Conservation (phyloP, 352 stramenopile species). For the Globisporangium splendens region DNA sequence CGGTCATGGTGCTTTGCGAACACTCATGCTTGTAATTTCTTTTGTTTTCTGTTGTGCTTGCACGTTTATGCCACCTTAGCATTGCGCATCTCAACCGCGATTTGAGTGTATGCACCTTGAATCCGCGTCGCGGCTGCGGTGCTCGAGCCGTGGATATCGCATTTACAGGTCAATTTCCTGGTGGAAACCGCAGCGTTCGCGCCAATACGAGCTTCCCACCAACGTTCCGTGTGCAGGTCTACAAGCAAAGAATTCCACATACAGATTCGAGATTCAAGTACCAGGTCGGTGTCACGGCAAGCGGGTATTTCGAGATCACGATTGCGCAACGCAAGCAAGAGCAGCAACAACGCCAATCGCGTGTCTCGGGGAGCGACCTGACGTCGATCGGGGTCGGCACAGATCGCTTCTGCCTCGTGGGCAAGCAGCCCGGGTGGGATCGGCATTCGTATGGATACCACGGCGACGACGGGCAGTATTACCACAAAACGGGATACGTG, state of each 20-base stretch:
- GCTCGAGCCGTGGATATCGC: conserved; percentile 43
- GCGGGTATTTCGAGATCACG: conserved; percentile 77
- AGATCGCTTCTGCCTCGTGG: conserved; percentile 50
- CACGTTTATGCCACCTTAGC: conserved; percentile 7
- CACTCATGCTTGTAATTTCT: neutral
- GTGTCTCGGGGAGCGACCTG: conserved; percentile 30
- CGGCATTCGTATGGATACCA: conserved; percentile 68
- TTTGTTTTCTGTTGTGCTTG: neutral
- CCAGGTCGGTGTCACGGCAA: conserved; percentile 46
- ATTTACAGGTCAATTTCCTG: conserved; percentile 42
- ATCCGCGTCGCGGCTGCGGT: conserved; percentile 8
- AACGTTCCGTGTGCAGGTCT: conserved; percentile 56
- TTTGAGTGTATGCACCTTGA: neutral
- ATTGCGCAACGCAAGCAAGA: conserved; percentile 26
- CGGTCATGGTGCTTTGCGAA: no score
- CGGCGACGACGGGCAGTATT: conserved; percentile 70
- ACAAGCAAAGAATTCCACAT: conserved; percentile 23
- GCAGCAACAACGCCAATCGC: conserved; percentile 3
- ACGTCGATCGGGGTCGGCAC: conserved; percentile 61
- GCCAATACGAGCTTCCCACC: conserved; percentile 62
- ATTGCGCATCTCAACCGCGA: conserved; percentile 28
- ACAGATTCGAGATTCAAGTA: conserved; percentile 20
- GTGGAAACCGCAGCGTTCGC: conserved; percentile 63
- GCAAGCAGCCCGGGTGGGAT: conserved; percentile 73
- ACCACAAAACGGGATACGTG: conserved; percentile 47